Evolutionary conservation across 176 grass and related monocot species (phyloP).

Genomic region (Cenchrus fungigraminus): DNA sequence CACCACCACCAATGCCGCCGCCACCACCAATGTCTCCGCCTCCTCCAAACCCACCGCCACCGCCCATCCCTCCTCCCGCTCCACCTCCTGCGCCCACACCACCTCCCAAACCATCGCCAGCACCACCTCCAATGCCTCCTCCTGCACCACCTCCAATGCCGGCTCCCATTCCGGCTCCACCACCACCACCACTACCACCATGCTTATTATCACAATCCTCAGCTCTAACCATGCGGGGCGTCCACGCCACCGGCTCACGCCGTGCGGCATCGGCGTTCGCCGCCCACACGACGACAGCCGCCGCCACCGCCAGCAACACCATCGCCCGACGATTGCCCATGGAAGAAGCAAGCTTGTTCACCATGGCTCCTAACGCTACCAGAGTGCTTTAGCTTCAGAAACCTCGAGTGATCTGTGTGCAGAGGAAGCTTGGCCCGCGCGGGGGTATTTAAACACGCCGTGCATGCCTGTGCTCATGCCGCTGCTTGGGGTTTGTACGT

Average conservation of each 20-base stretch:
- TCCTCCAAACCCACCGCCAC: neutral
- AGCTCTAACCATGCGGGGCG: neutral
- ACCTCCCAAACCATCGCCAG: neutral
- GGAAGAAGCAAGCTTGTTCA: neutral
- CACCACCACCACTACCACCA: slow-evolving; percentile 8
- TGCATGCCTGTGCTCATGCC: neutral
- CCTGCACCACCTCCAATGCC: neutral
- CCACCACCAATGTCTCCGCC: slow-evolving; percentile 30
- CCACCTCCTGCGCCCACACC: neutral
- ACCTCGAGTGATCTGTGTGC: neutral
- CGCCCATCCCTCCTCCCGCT: slow-evolving; percentile 20
- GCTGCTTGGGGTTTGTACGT: neutral
- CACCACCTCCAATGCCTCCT: slow-evolving; percentile 25
- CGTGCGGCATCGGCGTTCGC: neutral
- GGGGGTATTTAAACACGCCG: slow-evolving; percentile 32
- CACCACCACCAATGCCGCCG: too few relatives aligned
- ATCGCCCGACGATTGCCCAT: neutral
- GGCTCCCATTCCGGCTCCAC: neutral
- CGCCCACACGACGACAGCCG: slow-evolving; percentile 3
- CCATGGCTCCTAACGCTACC: neutral
- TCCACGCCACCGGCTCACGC: slow-evolving; percentile 8
- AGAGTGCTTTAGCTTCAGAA: neutral
- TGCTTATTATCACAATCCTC: slow-evolving; percentile 46
- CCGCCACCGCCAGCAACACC: neutral
- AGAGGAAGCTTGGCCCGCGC: neutral